Evolutionary conservation across 208 protist species (phyloP).

Genomic region (Leishmania lainsoni): DNA sequence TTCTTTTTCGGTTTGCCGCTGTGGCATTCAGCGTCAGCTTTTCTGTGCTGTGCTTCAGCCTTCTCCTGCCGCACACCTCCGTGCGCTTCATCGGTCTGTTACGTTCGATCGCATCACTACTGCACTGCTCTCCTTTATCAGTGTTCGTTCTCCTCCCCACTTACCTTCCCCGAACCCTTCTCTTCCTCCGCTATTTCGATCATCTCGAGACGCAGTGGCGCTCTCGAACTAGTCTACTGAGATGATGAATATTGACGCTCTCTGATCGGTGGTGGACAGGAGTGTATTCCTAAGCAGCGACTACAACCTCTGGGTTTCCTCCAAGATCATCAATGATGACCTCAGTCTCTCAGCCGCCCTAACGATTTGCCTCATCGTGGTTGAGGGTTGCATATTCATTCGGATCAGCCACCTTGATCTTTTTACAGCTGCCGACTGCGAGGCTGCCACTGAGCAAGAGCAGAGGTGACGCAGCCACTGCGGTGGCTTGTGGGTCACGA

Average conservation of each 20-base stretch:
- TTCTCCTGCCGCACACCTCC: background rate
- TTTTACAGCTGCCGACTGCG: slow-evolving; percentile 91
- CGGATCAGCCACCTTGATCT: slow-evolving; percentile 98
- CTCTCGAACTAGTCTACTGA: slow-evolving; percentile 30
- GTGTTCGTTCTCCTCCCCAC: background rate
- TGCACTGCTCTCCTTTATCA: background rate
- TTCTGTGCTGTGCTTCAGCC: background rate
- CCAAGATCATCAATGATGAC: slow-evolving; percentile 93
- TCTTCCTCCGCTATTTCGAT: background rate
- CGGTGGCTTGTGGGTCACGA: slow-evolving; percentile 6
- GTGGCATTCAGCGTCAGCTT: background rate
- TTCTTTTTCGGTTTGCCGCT: background rate
- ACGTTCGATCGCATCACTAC: background rate
- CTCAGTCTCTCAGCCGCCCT: slow-evolving; percentile 95
- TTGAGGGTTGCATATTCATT: slow-evolving; percentile 89
- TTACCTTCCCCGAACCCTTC: background rate
- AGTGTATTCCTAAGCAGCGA: slow-evolving; percentile 96
- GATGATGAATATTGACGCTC: slow-evolving; percentile 47
- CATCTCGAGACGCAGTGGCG: slow-evolving; percentile 22
- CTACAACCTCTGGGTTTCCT: slow-evolving; percentile 96
- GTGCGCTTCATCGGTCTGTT: background rate
- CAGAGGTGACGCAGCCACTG: slow-evolving; percentile 25
- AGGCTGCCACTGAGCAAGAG: slow-evolving; percentile 38
- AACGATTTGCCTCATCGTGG: slow-evolving; percentile 95
- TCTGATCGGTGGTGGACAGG: slow-evolving; percentile 93